Conservation (phyloP, 2,329 filamentous ascomycete genomes). For the Scedosporium minutisporum region DNA sequence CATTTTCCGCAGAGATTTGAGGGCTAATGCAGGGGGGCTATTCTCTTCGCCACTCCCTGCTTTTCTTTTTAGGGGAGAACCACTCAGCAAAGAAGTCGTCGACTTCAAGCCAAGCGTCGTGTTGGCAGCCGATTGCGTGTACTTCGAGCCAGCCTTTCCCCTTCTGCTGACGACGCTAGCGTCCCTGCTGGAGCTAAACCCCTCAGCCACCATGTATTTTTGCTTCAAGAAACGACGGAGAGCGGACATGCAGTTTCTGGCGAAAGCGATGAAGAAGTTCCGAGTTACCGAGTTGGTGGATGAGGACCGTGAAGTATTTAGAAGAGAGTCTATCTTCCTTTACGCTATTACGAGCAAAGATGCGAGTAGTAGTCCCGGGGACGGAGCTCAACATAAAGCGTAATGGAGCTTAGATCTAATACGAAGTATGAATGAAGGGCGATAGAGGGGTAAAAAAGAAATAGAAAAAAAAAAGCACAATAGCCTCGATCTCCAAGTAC, state of each 20-base stretch:
- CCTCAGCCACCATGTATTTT: slow-evolving; percentile 58
- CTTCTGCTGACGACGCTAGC: slow-evolving; percentile 70
- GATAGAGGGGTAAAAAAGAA: neutral
- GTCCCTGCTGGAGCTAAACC: slow-evolving; percentile 64
- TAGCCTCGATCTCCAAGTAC: no score
- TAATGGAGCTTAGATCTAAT: neutral
- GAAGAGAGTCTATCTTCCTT: slow-evolving; percentile 49
- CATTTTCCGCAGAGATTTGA: neutral
- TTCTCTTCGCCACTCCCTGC: slow-evolving; percentile 6
- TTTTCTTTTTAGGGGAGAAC: slow-evolving; percentile 38
- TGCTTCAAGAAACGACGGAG: slow-evolving; percentile 90
- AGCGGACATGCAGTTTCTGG: slow-evolving; percentile 68
- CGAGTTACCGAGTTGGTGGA: slow-evolving; percentile 52
- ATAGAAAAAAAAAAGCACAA: no score
- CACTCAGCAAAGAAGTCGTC: slow-evolving; percentile 42
- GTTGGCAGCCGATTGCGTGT: slow-evolving; percentile 93
- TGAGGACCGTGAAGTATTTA: slow-evolving; percentile 47
- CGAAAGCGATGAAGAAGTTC: slow-evolving; percentile 59
- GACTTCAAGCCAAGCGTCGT: slow-evolving; percentile 64
- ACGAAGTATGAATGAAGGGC: neutral
- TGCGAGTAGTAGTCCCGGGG: neutral
- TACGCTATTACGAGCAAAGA: slow-evolving; percentile 43
- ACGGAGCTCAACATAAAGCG: neutral
- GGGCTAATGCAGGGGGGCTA: slow-evolving; percentile 3
- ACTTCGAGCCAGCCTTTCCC: slow-evolving; percentile 93